These are phyloP conservation scores for Sporothrix schenckii DNA, from an alignment of 2,329 filamentous ascomycete species.

Conservation along the genomic window DNA sequence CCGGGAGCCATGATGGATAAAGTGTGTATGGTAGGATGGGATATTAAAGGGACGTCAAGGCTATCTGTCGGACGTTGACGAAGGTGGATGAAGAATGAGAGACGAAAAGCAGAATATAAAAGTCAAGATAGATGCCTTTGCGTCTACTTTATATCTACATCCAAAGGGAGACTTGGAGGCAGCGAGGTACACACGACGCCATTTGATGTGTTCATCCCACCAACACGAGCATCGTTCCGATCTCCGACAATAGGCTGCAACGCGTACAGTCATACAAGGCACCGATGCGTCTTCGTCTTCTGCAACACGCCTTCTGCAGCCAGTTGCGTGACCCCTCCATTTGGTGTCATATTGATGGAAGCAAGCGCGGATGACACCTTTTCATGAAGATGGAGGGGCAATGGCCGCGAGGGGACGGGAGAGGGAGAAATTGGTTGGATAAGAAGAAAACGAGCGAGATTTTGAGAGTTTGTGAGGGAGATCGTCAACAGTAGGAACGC, in stretches of 20 bases:
- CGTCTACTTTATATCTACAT: constrained; percentile 12
- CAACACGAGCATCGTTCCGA: background rate
- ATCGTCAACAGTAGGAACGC: background rate
- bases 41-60: background rate
- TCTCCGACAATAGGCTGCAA: background rate
- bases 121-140: background rate
- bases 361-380: constrained; percentile 26
- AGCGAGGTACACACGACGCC: background rate
- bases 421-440: background rate
- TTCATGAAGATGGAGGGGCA: background rate
- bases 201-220: background rate
- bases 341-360: background rate
- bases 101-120: background rate
- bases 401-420: background rate
- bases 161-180: background rate
- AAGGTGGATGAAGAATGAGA: background rate
- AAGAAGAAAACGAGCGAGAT: constrained; percentile 16
- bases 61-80: background rate
- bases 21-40: background rate
- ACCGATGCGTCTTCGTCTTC: background rate
- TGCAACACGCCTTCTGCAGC: background rate
- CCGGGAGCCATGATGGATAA: constrained; percentile 37
- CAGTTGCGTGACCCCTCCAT: background rate
- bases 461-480: constrained; percentile 12
- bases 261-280: background rate